Conservation (phyloP, 495 filamentous ascomycete species). For the Aspergillus coremiiformis region DNA sequence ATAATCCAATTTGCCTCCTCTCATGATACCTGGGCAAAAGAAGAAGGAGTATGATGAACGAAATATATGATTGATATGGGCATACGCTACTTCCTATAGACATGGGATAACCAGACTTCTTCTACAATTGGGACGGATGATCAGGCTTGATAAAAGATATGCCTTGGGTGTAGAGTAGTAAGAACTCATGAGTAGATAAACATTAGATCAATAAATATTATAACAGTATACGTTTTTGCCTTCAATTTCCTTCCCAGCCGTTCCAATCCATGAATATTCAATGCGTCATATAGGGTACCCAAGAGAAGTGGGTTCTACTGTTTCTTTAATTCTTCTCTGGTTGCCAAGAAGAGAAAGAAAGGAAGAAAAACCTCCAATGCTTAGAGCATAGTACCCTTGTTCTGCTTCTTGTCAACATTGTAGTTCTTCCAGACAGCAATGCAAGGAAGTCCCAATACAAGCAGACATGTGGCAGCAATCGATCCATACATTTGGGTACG, state of each 20-base stretch:
- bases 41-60: no score
- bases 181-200: neutral
- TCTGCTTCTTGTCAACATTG: slow-evolving; percentile 38
- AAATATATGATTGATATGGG: no score
- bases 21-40: no score
- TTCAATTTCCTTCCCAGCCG: neutral
- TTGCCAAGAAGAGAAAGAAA: no score
- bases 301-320: neutral
- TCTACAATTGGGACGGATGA: neutral
- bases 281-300: neutral
- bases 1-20: no score
- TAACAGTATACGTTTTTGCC: neutral
- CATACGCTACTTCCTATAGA: no score
- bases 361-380: neutral
- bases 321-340: no score
- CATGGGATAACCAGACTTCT: neutral
- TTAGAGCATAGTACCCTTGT: slow-evolving; percentile 37
- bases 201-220: neutral
- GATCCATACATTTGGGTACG: slow-evolving; percentile 52
- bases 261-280: neutral
- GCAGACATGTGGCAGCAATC: slow-evolving; percentile 43
- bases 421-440: slow-evolving; percentile 42
- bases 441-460: slow-evolving; percentile 30
- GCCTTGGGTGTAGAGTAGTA: no score
- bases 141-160: no score